Evolutionary conservation across 2,329 filamentous ascomycete species (phyloP).

Genomic region (Aspergillus costaricaensis): DNA sequence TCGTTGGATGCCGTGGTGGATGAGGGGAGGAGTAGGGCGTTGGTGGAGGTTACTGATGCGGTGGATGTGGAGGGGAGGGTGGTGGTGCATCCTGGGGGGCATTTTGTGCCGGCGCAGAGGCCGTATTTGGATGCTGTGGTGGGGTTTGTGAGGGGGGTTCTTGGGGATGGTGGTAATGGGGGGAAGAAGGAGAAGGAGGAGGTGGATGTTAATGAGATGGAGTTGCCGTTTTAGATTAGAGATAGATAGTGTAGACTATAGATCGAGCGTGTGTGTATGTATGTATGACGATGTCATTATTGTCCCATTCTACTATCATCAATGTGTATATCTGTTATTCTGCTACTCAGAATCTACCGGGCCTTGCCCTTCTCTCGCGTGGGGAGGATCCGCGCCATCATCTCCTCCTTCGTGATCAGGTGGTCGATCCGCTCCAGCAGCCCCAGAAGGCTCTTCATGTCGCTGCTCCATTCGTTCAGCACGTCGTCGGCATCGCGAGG

Average conservation of each 20-base stretch:
- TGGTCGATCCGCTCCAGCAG: slow-evolving; percentile 91
- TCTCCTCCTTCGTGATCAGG: slow-evolving; percentile 98
- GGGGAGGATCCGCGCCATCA: slow-evolving; percentile 97
- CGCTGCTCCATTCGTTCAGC: slow-evolving; percentile 96
- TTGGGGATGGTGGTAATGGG: slow-evolving; percentile 39
- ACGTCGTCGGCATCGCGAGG: slow-evolving; percentile 93
- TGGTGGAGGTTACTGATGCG: slow-evolving; percentile 67
- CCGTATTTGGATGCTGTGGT: slow-evolving; percentile 77
- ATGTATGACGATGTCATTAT: slow-evolving; percentile 12
- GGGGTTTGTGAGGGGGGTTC: slow-evolving; percentile 64
- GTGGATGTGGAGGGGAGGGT: slow-evolving; percentile 54
- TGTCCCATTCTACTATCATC: slow-evolving; percentile 35
- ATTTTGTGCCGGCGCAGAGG: slow-evolving; percentile 82
- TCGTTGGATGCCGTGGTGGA: slow-evolving; percentile 86
- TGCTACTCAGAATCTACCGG: slow-evolving; percentile 23
- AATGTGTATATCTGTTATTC: neutral
- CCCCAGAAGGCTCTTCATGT: slow-evolving; percentile 91
- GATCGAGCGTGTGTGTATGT: no score
- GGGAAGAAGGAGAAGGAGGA: slow-evolving; percentile 47
- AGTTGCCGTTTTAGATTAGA: slow-evolving; percentile 58
- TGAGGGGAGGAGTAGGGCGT: slow-evolving; percentile 66
- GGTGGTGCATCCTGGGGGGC: slow-evolving; percentile 80
- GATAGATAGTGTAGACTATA: slow-evolving; percentile 13
- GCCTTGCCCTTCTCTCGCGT: slow-evolving; percentile 43
- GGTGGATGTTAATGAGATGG: slow-evolving; percentile 67